These are phyloP conservation scores for Rhodotorula sp. DNA, from an alignment of 1,284 basidiomycete genomes.

Conservation along the genomic window DNA sequence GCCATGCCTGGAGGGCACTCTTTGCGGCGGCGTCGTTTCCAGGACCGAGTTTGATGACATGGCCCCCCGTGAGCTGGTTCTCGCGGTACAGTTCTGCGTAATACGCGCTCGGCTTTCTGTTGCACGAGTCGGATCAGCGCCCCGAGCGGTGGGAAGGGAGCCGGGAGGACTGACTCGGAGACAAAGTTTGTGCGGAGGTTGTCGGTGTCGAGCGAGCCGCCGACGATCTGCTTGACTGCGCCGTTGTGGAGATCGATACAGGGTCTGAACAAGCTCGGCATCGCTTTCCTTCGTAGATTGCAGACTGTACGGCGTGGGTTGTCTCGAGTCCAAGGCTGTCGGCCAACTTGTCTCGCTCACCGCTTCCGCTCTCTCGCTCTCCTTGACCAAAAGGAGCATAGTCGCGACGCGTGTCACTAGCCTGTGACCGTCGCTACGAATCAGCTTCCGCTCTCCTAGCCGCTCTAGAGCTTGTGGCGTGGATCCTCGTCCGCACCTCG, in stretches of 20 bases:
- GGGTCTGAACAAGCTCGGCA: conserved; percentile 66
- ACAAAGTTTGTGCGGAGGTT: conserved; percentile 88
- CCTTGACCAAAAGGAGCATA: not conserved
- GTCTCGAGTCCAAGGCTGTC: not conserved
- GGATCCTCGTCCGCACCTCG: not conserved
- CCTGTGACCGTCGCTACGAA: no score
- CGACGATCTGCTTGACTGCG: conserved; percentile 97
- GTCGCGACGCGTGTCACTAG: not conserved
- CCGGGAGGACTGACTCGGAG: conserved; percentile 63
- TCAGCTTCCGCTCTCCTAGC: not conserved
- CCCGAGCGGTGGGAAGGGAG: not conserved
- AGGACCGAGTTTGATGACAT: conserved; percentile 94
- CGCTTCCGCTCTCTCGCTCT: not conserved
- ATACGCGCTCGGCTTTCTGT: conserved; percentile 74
- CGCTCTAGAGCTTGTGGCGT: no score
- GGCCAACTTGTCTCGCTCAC: no score
- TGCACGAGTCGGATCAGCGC: not conserved
- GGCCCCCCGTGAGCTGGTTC: conserved; percentile 74
- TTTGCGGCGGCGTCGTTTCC: conserved; percentile 80
- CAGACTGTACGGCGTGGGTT: not conserved
- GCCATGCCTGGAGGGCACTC: conserved; percentile 80
- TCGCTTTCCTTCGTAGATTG: not conserved
- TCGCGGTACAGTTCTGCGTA: conserved; percentile 77
- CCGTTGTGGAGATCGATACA: conserved; percentile 97
- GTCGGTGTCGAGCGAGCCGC: conserved; percentile 73